Evolutionary conservation across 192 early-diverging fungal species (phyloP).

Genomic region (Umbelopsis ramanniana): DNA sequence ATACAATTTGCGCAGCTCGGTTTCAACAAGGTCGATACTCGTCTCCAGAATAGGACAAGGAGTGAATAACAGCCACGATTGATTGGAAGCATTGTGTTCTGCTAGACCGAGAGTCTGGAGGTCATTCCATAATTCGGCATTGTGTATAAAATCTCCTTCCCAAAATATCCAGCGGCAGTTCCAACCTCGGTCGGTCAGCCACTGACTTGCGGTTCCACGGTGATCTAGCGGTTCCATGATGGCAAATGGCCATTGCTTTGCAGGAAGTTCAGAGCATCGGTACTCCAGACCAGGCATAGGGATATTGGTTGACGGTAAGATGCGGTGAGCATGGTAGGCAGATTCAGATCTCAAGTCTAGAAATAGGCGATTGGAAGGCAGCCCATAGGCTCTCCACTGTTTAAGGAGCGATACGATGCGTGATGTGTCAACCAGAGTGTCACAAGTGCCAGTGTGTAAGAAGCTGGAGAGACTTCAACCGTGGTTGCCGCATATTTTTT

Average conservation of each 20-base stretch:
- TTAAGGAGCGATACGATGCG: constrained; percentile 17
- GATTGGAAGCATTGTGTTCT: not conserved
- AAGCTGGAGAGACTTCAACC: not conserved
- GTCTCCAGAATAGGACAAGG: constrained; percentile 39
- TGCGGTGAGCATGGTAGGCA: constrained; percentile 21
- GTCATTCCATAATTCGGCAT: constrained; percentile 17
- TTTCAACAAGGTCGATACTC: constrained; percentile 34
- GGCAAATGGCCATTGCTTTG: constrained; percentile 45
- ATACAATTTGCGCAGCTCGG: not conserved
- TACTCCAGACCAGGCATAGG: constrained; percentile 29
- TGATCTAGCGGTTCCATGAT: constrained; percentile 34
- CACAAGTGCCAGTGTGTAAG: not conserved
- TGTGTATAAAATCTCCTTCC: constrained; percentile 29
- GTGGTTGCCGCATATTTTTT: not conserved
- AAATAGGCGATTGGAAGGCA: constrained; percentile 24
- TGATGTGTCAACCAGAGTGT: constrained; percentile 6
- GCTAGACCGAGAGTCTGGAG: not conserved
- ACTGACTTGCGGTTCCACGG: constrained; percentile 2
- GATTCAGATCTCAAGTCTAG: constrained; percentile 37
- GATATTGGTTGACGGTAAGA: constrained; percentile 47
- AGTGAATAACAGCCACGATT: constrained; percentile 34
- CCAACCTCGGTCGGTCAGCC: constrained; percentile 42
- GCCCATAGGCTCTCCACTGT: constrained; percentile 3
- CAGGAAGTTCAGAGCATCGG: constrained; percentile 42
- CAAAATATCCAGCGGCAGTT: constrained; percentile 35